Base-by-base conservation (phyloP, 140 eudicot genomes). In the Artemisia princeps region DNA sequence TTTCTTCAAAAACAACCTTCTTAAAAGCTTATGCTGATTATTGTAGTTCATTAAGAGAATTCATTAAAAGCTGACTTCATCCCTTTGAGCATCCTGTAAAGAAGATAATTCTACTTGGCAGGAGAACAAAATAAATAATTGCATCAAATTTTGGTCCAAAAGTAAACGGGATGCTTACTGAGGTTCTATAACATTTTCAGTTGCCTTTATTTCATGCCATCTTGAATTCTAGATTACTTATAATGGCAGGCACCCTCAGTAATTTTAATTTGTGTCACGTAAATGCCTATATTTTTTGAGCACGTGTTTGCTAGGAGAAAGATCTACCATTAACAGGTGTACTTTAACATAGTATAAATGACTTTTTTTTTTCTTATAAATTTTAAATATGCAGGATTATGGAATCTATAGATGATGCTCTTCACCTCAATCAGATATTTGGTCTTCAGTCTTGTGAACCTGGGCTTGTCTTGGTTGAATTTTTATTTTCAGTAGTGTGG, bases 401-500 rank as follows among this genome's bases (percentile, higher is more conserved):
- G 96, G 83, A 87, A 69, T 81, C 96, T 24, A 77, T 91, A 65
- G 77, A 83, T 24, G 82, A 83, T 62, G 78, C 72, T 64, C 92
- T 91, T 72, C 80, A 79, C 54, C 84, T 87, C 72, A 64, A 85
- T 26, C 81, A 85, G 68, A 75, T 62, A 61, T 91, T 81, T 74
- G 92, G 84, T 62, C 74, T 85, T 82, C 81, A 64, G 48, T 75
- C 84, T 13, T 58, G 83, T 78, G 96, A 85, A 45, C 86, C 91
- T 64, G 95, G 96, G 77, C 12, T 87, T 66, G 69, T 85, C 46
- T 69, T 87, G 15, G 95, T 85, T 72, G 90, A 81, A 55, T 85
- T 83, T 72, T 55, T 91, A 14, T 81, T 91, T 46, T 69, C 87
- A 19, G 77, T 70, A 72, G 91, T 83, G 72, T 91, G 97, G 96